A percentile compares a stretch with the other conserved stretches of the same genome.
Conservation (phyloP, 345 rosid species). For the Mallotus nudiflorus region DNA sequence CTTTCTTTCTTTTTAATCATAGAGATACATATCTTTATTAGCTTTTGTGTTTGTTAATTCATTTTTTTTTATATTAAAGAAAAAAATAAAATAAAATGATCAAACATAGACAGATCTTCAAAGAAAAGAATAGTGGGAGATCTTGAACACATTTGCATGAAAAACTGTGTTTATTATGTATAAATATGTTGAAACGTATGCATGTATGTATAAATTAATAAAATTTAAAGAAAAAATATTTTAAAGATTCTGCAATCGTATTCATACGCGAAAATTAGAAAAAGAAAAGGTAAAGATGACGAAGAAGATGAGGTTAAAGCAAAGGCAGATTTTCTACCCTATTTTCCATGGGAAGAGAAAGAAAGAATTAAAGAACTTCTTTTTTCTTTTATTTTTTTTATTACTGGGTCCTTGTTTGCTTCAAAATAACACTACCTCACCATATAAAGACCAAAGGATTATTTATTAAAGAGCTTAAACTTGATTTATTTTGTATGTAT, state of each 20-base stretch:
- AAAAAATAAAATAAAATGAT: background rate
- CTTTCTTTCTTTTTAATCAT: too few species aligned
- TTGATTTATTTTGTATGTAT: background rate
- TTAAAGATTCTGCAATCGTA: conserved; percentile 21
- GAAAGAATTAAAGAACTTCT: conserved; percentile 21
- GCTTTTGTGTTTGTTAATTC: background rate
- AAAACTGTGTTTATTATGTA: too few species aligned
- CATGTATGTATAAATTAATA: conserved; percentile 2
- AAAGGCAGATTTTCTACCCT: conserved; percentile 55
- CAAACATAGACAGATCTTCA: conserved; percentile 9
- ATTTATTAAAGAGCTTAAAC: conserved; percentile 5
- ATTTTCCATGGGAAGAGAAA: conserved; percentile 30
- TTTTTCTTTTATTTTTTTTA: conserved; percentile 16
- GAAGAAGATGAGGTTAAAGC: conserved; percentile 45
- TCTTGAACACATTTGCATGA: too few species aligned
- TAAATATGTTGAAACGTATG: too few species aligned
- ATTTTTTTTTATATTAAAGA: conserved; percentile 5
- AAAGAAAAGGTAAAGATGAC: conserved; percentile 15
- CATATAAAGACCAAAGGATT: background rate
- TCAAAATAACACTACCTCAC: conserved; percentile 28
- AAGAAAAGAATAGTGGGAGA: too few species aligned
- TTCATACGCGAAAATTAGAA: conserved; percentile 16
- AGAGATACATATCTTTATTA: background rate
- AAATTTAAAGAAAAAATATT: conserved; percentile 11
- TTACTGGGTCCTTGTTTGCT: conserved; percentile 35